Base-by-base conservation (phyloP, 345 rosid species). In the Eucalyptus cloeziana region DNA sequence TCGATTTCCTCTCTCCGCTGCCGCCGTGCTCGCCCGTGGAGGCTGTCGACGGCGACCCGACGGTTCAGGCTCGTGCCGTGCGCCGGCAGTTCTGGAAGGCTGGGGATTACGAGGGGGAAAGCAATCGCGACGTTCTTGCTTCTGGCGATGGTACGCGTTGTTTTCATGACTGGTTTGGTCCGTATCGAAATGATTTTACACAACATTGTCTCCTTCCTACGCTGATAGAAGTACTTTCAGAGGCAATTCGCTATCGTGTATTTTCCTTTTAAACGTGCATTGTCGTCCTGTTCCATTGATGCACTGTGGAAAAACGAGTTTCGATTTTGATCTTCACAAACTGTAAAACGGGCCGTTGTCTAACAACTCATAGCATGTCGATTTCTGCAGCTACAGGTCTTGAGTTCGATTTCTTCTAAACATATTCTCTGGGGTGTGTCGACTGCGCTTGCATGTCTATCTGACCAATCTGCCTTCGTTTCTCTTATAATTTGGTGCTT, bases 51-150 rank as follows among this genome's bases (percentile, higher is more conserved):
- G 31, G 45, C 22, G 44, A 19, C 30, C 31, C 5, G 10, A 17
- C 8, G 13, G 16, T 27, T 43, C 52, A 9, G 86, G 86, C 50
- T 88, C 86, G 86, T 43, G 37, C 27, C 47, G 22, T 10, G 12
- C 49, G 51, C 83, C 95, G 92, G 92, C 98, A 96, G 94, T 96
- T 97, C 54, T 97, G 99, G 99, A 97, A 95, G 92, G 98, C 99
- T n/a, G 99, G 97, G 56, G 99, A 97, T 52, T 96, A 93, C 54
- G 97, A 94, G 71, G 98, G 95, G 86, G 51, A 79, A 69, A 33
- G 13, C 43, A 69, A 69, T 69, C 80, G 44, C 80, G 80, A 69
- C 25, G 80, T 33, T 17, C 80, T 69, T 15, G 80, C 44, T 19
- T 69, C 80, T 33, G 24, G 44, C 25, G 80, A 69, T 33, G 80